These are phyloP conservation scores for Bretschneidera sinensis DNA, from an alignment of 345 rosid genomes.

Conservation along the genomic window DNA sequence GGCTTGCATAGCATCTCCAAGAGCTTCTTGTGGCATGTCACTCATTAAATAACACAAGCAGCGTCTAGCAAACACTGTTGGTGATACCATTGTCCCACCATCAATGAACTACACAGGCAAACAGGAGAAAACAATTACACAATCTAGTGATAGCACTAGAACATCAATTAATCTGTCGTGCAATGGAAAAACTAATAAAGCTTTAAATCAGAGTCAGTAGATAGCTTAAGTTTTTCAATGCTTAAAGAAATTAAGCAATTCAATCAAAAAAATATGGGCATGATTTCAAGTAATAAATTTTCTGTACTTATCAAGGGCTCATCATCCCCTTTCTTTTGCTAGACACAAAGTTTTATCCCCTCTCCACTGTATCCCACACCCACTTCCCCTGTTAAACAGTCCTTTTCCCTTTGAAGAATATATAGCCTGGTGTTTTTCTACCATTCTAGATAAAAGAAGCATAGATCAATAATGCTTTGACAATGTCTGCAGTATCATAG, in stretches of 20 bases:
- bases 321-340: too few species aligned
- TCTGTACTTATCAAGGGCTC: too few species aligned
- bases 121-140: too few species aligned
- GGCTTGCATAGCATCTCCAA: constrained; percentile 83
- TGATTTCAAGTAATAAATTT: too few species aligned
- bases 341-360: too few species aligned
- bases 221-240: neutral
- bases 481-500: too few species aligned
- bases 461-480: too few species aligned
- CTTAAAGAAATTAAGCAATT: neutral
- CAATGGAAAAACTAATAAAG: neutral
- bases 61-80: constrained; percentile 73
- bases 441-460: too few species aligned
- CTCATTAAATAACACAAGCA: constrained; percentile 68
- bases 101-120: constrained; percentile 56
- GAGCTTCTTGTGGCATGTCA: constrained; percentile 75
- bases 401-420: neutral
- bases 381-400: too few species aligned
- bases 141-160: neutral
- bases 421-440: neutral
- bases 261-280: too few species aligned
- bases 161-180: neutral
- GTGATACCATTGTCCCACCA: constrained; percentile 76
- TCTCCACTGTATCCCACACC: too few species aligned
- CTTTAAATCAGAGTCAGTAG: neutral